These are phyloP conservation scores for Aspergillus bertholletiae DNA, from an alignment of 495 filamentous ascomycete species.

Conservation along the genomic window DNA sequence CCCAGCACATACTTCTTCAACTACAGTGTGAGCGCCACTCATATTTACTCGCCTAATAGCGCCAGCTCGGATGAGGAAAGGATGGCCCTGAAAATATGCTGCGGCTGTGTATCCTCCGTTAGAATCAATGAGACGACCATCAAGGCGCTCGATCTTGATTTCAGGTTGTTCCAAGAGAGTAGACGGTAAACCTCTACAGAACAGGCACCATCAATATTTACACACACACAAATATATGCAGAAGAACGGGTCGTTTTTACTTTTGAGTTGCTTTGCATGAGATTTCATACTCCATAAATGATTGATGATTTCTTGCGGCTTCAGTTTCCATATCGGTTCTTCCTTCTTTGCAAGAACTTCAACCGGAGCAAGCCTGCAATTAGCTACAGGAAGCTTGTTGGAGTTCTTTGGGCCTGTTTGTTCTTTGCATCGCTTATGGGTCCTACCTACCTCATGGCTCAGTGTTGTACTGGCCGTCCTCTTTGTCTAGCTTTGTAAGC, in stretches of 20 bases:
- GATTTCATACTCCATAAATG: constrained; percentile 3
- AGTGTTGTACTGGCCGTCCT: neutral
- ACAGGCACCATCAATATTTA: neutral
- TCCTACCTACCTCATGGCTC: neutral
- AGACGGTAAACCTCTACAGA: constrained; percentile 23
- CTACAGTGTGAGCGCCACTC: neutral
- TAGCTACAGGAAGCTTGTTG: constrained; percentile 22
- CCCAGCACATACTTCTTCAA: constrained; percentile 21
- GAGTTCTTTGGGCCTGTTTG: constrained; percentile 6
- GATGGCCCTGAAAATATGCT: constrained; percentile 25
- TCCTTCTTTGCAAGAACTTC: constrained; percentile 1
- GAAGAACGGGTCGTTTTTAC: constrained; percentile 9
- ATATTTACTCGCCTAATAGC: constrained; percentile 18
- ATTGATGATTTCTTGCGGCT: constrained; percentile 6
- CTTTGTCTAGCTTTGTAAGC: too few species aligned
- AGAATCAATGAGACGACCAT: constrained; percentile 10
- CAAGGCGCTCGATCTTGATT: constrained; percentile 11
- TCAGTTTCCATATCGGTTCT: constrained; percentile 16
- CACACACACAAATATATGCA: neutral
- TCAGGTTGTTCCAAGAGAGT: constrained; percentile 19
- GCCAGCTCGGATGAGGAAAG: constrained; percentile 32
- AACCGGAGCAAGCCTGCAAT: constrained; percentile 16
- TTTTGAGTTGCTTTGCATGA: constrained; percentile 14
- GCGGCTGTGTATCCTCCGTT: constrained; percentile 13
- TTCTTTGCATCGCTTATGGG: neutral